A percentile compares a stretch with the other conserved stretches of the same genome.
Evolutionary conservation across 2,329 filamentous ascomycete genomes (phyloP).

Genomic region (Allantophomopsis lycopodina): DNA sequence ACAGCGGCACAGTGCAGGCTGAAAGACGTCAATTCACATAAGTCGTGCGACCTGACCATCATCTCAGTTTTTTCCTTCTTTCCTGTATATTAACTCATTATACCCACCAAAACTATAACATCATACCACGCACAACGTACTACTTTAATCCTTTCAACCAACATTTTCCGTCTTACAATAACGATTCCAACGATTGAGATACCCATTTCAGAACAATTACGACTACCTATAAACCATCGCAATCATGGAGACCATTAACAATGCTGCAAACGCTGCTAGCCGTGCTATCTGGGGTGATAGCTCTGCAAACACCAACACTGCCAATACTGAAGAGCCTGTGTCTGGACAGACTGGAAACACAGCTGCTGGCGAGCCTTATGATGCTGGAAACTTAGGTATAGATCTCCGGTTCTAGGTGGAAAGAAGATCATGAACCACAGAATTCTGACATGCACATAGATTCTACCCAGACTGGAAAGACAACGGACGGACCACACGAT

Average conservation of each 20-base stretch:
- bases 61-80: no score
- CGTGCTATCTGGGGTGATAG: conserved; percentile 28
- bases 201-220: no score
- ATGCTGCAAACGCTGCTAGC: conserved; percentile 29
- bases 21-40: no score
- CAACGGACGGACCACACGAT: not conserved
- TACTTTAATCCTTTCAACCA: no score
- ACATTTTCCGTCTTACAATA: no score
- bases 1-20: no score
- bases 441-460: not conserved
- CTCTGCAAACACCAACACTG: conserved; percentile 5
- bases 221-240: not conserved
- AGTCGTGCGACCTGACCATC: no score
- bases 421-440: not conserved
- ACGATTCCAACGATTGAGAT: no score
- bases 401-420: not conserved
- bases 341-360: conserved; percentile 58
- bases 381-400: conserved; percentile 57
- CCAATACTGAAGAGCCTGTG: conserved; percentile 48
- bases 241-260: conserved; percentile 51
- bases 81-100: no score
- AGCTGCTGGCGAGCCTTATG: conserved; percentile 57
- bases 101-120: no score
- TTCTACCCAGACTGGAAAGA: not conserved
- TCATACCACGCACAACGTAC: no score